Base-by-base conservation (phyloP, 1,139 yeast genomes). In the Zhuliangozyma parablackwelliae region DNA sequence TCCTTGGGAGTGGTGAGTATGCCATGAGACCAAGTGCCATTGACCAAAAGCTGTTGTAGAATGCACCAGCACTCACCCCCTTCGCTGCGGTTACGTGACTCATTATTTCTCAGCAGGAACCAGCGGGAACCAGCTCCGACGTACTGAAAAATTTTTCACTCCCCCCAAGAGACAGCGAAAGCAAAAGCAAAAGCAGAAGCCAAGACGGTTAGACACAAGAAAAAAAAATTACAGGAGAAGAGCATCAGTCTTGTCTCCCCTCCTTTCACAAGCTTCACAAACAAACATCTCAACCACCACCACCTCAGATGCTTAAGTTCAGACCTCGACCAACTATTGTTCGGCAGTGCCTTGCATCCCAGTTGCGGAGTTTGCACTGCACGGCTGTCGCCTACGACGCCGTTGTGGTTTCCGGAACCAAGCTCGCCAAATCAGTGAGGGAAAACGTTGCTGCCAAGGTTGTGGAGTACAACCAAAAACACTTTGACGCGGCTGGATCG, bases 401-500 rank as follows among this genome's bases (percentile, higher is more conserved):
- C n/a, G 59, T 56, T 28, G 62, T 68, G 30, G 66, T 70, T 20
- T 69, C 75, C 1, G 76, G 76, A 21, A 63, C 72, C 26, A 59
- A 64, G 44, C 54, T 70, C 35, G 75, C 76, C 38, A 59, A 61
- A 40, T 40, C 59, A 30, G 65, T 70, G 35, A 60, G 73, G 46
- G 46, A 47, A 35, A 51, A 56, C 31, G 63, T 70, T 34, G 75
- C 75, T 23, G 60, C 60, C 32, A 68, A 68, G 47, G 75, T 70
- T n/a, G 48, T 69, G 20, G 51, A 54, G 12, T 66, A 63, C 46
- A 70, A 70, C 50, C 50, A 56, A 35, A 50, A 50, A 10, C 61
- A 64, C 33, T 63, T 44, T 36, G 46, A 38, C 7, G 35, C 28
- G 23, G 33, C 47, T 46, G 36, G 38, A 6, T 28, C 38, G 6